phyloP scores from a whole-genome alignment of 2,329 filamentous ascomycete genomes.

The Graphilbum ipis-grandicollis region DNA sequence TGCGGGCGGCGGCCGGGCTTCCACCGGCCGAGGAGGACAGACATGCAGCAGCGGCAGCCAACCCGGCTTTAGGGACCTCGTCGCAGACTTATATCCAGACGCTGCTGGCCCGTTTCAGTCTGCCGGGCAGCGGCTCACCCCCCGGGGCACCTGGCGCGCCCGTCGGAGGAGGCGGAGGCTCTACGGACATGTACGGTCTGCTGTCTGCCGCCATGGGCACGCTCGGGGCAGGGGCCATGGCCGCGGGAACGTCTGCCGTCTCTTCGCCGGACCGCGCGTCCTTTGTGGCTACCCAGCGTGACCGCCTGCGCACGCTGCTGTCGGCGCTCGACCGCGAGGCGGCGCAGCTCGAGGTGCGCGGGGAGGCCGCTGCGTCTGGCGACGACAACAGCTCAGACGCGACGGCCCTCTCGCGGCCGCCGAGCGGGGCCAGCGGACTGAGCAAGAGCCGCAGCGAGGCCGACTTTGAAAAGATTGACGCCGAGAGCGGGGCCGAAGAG shows the following conservation, averaged over 20 bases:
- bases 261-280: conserved; percentile 48
- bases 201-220: conserved; percentile 58
- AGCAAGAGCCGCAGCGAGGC: conserved; percentile 72
- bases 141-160: conserved; percentile 16
- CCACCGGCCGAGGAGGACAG: conserved; percentile 16
- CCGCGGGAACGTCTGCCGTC: conserved; percentile 43
- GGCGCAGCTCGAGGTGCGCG: conserved; percentile 29
- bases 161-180: background rate
- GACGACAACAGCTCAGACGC: background rate
- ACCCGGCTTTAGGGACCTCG: conserved; percentile 13
- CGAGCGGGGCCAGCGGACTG: conserved; percentile 45
- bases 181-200: conserved; percentile 56
- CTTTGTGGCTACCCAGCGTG: conserved; percentile 65
- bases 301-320: conserved; percentile 57
- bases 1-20: conserved; percentile 11
- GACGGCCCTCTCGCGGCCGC: conserved; percentile 6
- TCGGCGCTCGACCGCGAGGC: conserved; percentile 69
- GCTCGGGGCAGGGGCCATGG: conserved; percentile 21
- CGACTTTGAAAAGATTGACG: conserved; percentile 75
- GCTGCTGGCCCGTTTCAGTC: conserved; percentile 70
- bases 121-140: conserved; percentile 54
- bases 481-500: conserved; percentile 47
- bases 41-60: conserved; percentile 13
- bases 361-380: conserved; percentile 22
- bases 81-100: conserved; percentile 55